Percentiles rank a stretch among this genome's conserved stretches.
These are phyloP conservation scores for Corymbia maculata DNA, from an alignment of 345 rosid genomes.

Conservation along the genomic window DNA sequence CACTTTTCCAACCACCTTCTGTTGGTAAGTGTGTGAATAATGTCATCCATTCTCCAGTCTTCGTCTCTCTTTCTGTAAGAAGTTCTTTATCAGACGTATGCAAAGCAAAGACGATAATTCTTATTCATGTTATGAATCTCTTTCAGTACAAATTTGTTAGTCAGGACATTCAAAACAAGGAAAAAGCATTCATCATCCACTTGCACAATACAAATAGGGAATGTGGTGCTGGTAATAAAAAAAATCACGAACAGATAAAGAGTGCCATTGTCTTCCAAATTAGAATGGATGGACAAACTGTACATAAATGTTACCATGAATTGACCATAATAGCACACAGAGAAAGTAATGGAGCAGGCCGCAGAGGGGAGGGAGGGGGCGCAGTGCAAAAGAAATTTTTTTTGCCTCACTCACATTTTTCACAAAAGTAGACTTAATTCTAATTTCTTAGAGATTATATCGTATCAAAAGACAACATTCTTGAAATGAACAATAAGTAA, in stretches of 20 bases:
- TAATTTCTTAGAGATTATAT: not conserved
- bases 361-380: not conserved
- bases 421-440: not conserved
- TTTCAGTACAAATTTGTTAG: not conserved
- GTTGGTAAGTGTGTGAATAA: conserved; percentile 64
- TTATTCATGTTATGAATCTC: not conserved
- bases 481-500: not conserved
- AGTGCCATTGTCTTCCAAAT: not conserved
- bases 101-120: not conserved
- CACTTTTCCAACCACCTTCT: conserved; percentile 91
- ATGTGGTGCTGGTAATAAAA: not conserved
- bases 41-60: conserved; percentile 80
- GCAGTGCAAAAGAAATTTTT: not conserved
- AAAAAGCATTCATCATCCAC: not conserved
- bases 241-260: not conserved
- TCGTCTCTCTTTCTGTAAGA: conserved; percentile 69
- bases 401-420: not conserved
- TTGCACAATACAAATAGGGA: not conserved
- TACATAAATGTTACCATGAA: not conserved
- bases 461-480: not conserved
- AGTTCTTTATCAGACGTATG: not conserved
- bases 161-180: not conserved
- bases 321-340: not conserved
- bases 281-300: not conserved
- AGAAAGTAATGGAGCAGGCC: not conserved